Evolutionary conservation across 139 green algal genomes (phyloP), one percentile per base, ranked within the genome.

Genomic region (Pleodorina starrii): DNA sequence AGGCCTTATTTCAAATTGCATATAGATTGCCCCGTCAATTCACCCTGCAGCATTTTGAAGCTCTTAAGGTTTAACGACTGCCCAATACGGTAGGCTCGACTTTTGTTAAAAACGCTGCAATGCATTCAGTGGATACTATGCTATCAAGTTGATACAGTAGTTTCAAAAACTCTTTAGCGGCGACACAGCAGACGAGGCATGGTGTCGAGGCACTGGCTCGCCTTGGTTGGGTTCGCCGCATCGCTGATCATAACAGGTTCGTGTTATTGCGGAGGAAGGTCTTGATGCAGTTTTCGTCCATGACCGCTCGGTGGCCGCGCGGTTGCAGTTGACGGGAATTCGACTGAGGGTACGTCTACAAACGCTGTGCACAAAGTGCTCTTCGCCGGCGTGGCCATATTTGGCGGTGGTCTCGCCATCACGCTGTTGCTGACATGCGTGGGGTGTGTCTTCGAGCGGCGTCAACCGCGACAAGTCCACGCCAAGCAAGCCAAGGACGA

Each of bases 401-500:
- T 43, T 43, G 74, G 32, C 10, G 74, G 35, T 21, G 74, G 44
- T 5, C 25, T 82, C 9, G 44, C 44, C 32, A 21, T 84, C 5
- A 69, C 76, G 14, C 6, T 84, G 9, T 10, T 54, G 14, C 76
- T 85, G 19, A 29, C 51, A 9, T 42, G 35, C 77, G 36, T 73
- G 2, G 77, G 77, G 5, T 85, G 77, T 25, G 54, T 71, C 21
- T 85, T 73, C 36, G 77, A 85, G 36, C 35, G 51, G 3, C 51
- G 50, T 7, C 44, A 46, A 29, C 46, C 12, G 23, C 19, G 5
- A 11, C 29, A 73, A 25, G 63, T 43, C 29, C 29, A 54, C 4
- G 43, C 5, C 72, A 21, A 57, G 32, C 35, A 80, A 57, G 72
- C 72, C 19, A 48, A 46, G 19, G 69, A 66, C 29, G 54, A 66